These are phyloP conservation scores for Aechmea fasciata DNA, from an alignment of 176 grass and related monocot species.

Conservation along the genomic window DNA sequence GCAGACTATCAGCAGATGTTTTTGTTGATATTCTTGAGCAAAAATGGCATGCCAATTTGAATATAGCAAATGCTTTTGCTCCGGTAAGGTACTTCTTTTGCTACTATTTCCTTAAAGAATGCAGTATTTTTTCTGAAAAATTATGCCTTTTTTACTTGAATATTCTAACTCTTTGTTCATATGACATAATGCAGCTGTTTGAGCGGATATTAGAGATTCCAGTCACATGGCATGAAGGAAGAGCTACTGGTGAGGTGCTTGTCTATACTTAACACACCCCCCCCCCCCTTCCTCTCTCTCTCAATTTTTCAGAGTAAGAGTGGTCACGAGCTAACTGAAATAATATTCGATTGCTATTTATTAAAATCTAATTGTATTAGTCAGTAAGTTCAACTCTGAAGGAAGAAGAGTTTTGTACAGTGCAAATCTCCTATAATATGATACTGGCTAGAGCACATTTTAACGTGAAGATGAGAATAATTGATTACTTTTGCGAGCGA, in stretches of 20 bases:
- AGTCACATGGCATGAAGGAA: conserved; percentile 67
- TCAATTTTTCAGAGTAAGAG: no score
- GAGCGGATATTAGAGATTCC: conserved; percentile 89
- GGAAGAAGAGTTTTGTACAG: no score
- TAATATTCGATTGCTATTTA: no score
- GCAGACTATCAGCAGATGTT: conserved; percentile 80
- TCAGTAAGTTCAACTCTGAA: background rate
- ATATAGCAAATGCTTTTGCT: conserved; percentile 64
- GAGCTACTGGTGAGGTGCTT: conserved; percentile 98
- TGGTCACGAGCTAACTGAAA: no score
- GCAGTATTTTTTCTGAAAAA: conserved; percentile 12
- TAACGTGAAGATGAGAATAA: no score
- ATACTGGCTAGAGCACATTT: no score
- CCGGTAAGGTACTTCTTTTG: conserved; percentile 49
- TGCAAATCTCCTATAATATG: no score
- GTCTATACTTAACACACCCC: conserved; percentile 28
- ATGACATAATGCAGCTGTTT: conserved; percentile 53
- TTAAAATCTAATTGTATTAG: background rate
- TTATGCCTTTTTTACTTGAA: conserved; percentile 20
- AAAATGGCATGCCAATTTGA: conserved; percentile 97
- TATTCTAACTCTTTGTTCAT: conserved; percentile 21
- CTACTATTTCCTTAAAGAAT: conserved; percentile 2
- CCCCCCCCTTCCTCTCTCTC: no score
- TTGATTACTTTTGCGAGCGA: no score
- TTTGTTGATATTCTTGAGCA: conserved; percentile 89